Evolutionary conservation across 352 stramenopile species (phyloP).

Genomic region (Pythium dissotocum): DNA sequence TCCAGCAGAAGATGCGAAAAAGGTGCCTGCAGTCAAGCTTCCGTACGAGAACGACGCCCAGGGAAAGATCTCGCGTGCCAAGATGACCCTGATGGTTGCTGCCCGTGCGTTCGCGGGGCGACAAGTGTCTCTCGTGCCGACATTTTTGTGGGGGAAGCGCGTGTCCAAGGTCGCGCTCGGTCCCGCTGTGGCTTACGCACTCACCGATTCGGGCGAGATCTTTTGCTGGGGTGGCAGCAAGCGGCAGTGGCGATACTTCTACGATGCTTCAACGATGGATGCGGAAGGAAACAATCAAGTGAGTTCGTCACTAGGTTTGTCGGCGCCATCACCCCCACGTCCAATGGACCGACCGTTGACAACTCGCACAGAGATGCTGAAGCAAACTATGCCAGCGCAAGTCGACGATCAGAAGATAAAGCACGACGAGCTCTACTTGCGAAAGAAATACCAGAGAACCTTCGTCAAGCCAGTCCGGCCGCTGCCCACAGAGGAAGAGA

Average conservation of each 20-base stretch:
- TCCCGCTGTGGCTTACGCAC: slow-evolving; percentile 49
- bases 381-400: slow-evolving; percentile 52
- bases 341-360: slow-evolving; percentile 36
- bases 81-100: slow-evolving; percentile 42
- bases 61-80: slow-evolving; percentile 23
- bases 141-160: slow-evolving; percentile 75
- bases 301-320: not conserved
- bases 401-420: slow-evolving; percentile 32
- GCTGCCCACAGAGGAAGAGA: slow-evolving; percentile 46
- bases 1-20: not conserved
- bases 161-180: slow-evolving; percentile 57
- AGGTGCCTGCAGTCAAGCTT: not conserved
- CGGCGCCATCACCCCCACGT: not conserved
- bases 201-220: slow-evolving; percentile 68
- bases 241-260: slow-evolving; percentile 71
- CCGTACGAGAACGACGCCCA: not conserved
- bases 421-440: slow-evolving; percentile 39
- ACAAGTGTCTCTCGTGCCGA: slow-evolving; percentile 62
- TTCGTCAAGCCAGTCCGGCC: slow-evolving; percentile 48
- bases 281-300: not conserved
- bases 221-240: slow-evolving; percentile 82
- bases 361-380: slow-evolving; percentile 64
- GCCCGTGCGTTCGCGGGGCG: slow-evolving; percentile 46
- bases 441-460: slow-evolving; percentile 48
- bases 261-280: slow-evolving; percentile 34